Base-by-base conservation (phyloP, 768 basidiomycete genomes). In the Cyclocybe cylindracea region DNA sequence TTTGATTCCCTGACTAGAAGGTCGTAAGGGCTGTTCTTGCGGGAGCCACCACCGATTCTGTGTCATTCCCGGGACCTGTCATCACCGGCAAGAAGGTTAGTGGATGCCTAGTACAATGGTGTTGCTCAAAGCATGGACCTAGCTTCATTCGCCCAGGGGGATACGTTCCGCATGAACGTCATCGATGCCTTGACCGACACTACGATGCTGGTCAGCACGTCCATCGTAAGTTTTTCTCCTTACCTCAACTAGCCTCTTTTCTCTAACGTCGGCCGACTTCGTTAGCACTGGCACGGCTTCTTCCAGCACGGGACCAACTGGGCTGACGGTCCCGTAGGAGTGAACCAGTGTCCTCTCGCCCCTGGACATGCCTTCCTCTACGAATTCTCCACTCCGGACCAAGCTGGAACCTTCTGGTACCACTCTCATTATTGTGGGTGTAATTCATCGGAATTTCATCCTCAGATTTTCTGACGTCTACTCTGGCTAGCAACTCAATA, bases 151-250 rank as follows among this genome's bases (percentile, higher is more conserved):
- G 2, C 2, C 24, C 24, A 63, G 67, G 75, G 78, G 13, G 70
- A 72, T 47, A 60, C 57, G 24, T 79, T 80, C 55, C 36, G 50
- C 16, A 61, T 85, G 46, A 79, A 80, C 47, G 78, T 84, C 7
- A 58, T 71, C 14, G 71, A 81, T 51, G 36, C 58, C 6, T 70
- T 84, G 19, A 68, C 62, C 1, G 79, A 84, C 41, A 64, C 68
- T 1, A 64, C 73, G 0, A 80, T 84, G 82, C 52, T 75, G 29
- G 67, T 68, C 46, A 67, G 64, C 9, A 83, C 81, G 13, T 77
- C 73, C 29, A 74, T 84, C 41, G 81, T 82, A 49, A 56, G 77
- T 55, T 7, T 7, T 33, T 14, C 4, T 39, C 24, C 14, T 11
- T 29, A 5, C 8, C 16, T 35, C 24, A 13, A 5, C 37, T 13